Evolutionary conservation across 805 yeast genomes (phyloP), one percentile per base, ranked within the genome.

Genomic region (Pichia rugopelliculosa): DNA sequence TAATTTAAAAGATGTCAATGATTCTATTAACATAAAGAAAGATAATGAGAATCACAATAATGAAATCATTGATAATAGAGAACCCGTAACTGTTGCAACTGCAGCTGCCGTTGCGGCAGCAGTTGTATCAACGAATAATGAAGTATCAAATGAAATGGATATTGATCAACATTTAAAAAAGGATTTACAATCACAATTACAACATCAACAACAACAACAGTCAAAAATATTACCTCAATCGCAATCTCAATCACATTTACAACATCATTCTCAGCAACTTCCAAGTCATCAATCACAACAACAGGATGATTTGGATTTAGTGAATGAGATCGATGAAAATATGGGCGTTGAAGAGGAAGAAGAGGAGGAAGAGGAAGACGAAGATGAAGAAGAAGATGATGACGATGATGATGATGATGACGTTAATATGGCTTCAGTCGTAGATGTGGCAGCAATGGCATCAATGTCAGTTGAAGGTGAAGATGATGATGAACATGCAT

Each of bases 401-500:
- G 45, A 45, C 20, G 48, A 45, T 15, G 45, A 48, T 6, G 48
- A 46, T 22, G 52, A 39, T 13, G 50, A 47, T 36, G 47, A 40
- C 37, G 50, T 39, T 6, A 36, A 43, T 36, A 48, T 48, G 50
- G 47, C 46, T 11, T 48, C 50, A 11, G 51, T 41, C 11, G 50
- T 51, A 11, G 54, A 43, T 36, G 54, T 48, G 27, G 47, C 51
- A 2, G 55, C 49, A 20, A 52, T 50, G 39, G 52, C 54, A 5
- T 45, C 55, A 13, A 47, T 49, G 47, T 47, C 50, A 1, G 53
- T 47, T 24, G 44, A 51, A 27, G 49, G 46, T 18, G 52, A 45
- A 36, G 47, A 48, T 39, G 52, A 48, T 39, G 52, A 48, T 30
- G 50, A 48, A 15, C 45, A 48, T 34, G 44, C 46, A 8, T 39